Conservation (phyloP, 306 rosid genomes). For the Aeschynomene evenia region DNA sequence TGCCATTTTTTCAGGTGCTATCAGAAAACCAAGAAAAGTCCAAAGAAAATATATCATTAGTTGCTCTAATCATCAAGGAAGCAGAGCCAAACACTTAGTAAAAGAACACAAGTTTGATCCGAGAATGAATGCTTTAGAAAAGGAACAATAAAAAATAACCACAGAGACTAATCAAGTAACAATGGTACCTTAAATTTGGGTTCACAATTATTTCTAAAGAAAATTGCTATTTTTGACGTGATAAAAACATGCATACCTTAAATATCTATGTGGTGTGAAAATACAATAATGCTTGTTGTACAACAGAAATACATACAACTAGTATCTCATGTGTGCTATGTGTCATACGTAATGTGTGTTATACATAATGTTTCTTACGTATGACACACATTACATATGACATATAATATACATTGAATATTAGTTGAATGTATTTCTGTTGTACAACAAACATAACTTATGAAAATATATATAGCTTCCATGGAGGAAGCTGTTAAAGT, state of each 20-base stretch:
- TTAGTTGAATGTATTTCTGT: too few relatives aligned
- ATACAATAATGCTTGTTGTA: too few relatives aligned
- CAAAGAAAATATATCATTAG: background rate
- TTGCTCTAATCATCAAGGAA: background rate
- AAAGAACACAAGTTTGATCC: background rate
- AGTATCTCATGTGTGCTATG: too few relatives aligned
- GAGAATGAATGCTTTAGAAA: slow-evolving; percentile 30
- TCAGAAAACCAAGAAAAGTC: background rate
- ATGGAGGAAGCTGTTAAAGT: background rate
- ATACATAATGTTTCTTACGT: too few relatives aligned
- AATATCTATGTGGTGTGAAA: background rate
- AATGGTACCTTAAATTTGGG: slow-evolving; percentile 17
- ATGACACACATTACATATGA: too few relatives aligned
- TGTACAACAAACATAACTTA: too few relatives aligned
- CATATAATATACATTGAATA: too few relatives aligned
- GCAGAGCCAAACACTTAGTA: background rate
- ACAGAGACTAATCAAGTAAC: background rate
- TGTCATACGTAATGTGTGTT: too few relatives aligned
- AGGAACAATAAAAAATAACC: slow-evolving; percentile 15
- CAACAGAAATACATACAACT: too few relatives aligned
- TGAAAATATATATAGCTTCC: slow-evolving; percentile 1
- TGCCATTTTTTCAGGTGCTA: slow-evolving; percentile 6
- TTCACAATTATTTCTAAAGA: background rate
- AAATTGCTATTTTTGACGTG: slow-evolving; percentile 5
- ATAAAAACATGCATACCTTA: background rate